A percentile compares a stretch with the other conserved stretches of the same genome.
Evolutionary conservation across 2,329 filamentous ascomycete species (phyloP).

Genomic region (Penicillium sp.): DNA sequence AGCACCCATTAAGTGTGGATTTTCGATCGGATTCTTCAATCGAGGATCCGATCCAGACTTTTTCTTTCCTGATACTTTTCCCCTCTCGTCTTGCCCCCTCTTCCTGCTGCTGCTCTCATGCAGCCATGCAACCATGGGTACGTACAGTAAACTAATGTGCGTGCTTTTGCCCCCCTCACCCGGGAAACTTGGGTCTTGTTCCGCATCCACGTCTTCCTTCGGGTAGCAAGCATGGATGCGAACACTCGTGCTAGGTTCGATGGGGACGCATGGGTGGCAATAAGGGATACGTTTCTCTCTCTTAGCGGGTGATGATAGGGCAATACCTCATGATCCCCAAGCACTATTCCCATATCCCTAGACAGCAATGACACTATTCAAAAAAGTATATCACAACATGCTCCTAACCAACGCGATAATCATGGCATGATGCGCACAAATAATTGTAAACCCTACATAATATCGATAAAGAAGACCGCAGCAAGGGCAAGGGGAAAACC

Average conservation of each 20-base stretch:
- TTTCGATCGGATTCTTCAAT: slow-evolving; percentile 19
- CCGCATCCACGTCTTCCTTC: slow-evolving; percentile 1
- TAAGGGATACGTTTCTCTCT: not conserved
- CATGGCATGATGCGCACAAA: slow-evolving; percentile 7
- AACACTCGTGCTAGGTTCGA: slow-evolving; percentile 20
- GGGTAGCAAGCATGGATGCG: slow-evolving; percentile 12
- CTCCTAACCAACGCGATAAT: not conserved
- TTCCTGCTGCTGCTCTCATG: too few relatives aligned
- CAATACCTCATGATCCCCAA: not conserved
- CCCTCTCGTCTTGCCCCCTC: not conserved
- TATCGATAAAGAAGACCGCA: slow-evolving; percentile 11
- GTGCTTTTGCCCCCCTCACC: slow-evolving; percentile 7
- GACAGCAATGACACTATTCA: not conserved
- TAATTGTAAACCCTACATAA: slow-evolving; percentile 21
- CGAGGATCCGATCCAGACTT: slow-evolving; percentile 10
- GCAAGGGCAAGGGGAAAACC: slow-evolving; percentile 20
- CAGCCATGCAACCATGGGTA: slow-evolving; percentile 1
- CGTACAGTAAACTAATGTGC: slow-evolving; percentile 7
- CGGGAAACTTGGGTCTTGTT: not conserved
- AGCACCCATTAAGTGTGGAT: not conserved
- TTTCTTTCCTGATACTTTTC: not conserved
- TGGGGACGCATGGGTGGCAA: slow-evolving; percentile 5
- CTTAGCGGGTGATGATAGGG: not conserved
- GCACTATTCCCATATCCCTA: not conserved
- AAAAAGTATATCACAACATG: not conserved